Evolutionary conservation across 257 asterid genomes (phyloP), one percentile per base, ranked within the genome.

Genomic region (Jaltomata sinuosa): DNA sequence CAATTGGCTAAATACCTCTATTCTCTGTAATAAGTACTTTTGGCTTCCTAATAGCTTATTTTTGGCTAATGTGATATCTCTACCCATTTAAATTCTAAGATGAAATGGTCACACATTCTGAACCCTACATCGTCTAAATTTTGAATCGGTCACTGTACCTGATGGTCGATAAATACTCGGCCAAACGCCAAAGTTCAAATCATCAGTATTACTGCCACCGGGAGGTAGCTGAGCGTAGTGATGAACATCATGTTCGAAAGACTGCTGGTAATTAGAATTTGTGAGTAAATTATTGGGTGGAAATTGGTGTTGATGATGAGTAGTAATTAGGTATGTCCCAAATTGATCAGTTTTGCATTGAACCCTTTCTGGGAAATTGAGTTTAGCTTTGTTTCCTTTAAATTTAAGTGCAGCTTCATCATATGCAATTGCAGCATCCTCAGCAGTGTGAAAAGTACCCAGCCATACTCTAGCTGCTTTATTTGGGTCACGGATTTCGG

Each of bases 331-430:
- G 80, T 83, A 83, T 11, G 29, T 68, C 52, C 85, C 85, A 32
- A 83, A 83, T 54, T 68, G 27, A 67, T 67, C 68, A 19, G 81
- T 83, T 68, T 50, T 62, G 14, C 45, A 32, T 83, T 68, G 40
- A 50, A 83, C 85, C 16, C 85, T 53, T 68, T 83, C 85, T 0
- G 85, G 85, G 27, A 83, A 83, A 36, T 83, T 83, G 14, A 83
- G 85, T 42, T 83, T 83, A 19, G 85, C 85, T 53, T 83, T 83
- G 11, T n/a, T 83, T 36, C 85, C 81, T 83, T 68, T 83, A 38
- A 83, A 83, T 9, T 52, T 67, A 47, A 83, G 53, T 8, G 85
- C 85, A 64, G 85, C 85, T 83, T 83, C 81, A 83, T 83, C 85
- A 38, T 83, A 83, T 5, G 85, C 85, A 64, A 83, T 25, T 6